Conservation (phyloP, 2,329 filamentous ascomycete species). For the Verticillium alfalfae region DNA sequence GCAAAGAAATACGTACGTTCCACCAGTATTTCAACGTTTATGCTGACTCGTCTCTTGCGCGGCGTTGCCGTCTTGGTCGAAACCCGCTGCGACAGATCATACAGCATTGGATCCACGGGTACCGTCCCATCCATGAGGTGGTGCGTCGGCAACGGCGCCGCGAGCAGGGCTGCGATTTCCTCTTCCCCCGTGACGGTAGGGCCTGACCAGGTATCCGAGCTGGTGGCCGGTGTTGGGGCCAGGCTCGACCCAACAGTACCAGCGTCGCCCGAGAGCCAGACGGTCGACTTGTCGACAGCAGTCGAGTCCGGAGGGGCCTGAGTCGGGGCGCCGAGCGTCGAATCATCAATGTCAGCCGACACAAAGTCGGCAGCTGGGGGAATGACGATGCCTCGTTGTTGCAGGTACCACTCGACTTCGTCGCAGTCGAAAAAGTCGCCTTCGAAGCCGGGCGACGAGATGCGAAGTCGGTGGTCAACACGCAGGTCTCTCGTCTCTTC, state of each 20-base stretch:
- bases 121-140: not conserved
- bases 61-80: slow-evolving; percentile 8
- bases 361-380: slow-evolving; percentile 56
- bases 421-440: slow-evolving; percentile 73
- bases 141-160: not conserved
- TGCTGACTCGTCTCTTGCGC: slow-evolving; percentile 21
- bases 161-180: not conserved
- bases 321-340: slow-evolving; percentile 25
- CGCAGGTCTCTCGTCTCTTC: slow-evolving; percentile 33
- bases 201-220: not conserved
- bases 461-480: slow-evolving; percentile 41
- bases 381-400: slow-evolving; percentile 56
- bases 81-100: not conserved
- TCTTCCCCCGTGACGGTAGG: not conserved
- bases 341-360: slow-evolving; percentile 48
- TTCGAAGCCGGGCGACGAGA: slow-evolving; percentile 56
- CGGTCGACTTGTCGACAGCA: not conserved
- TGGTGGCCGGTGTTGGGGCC: not conserved
- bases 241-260: not conserved
- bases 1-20: slow-evolving; percentile 19
- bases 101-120: slow-evolving; percentile 2
- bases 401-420: slow-evolving; percentile 71
- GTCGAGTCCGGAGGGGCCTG: not conserved
- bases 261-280: not conserved
- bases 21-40: slow-evolving; percentile 23